Conservation (phyloP, 352 stramenopile genomes). For the Blastocystis sp. region DNA sequence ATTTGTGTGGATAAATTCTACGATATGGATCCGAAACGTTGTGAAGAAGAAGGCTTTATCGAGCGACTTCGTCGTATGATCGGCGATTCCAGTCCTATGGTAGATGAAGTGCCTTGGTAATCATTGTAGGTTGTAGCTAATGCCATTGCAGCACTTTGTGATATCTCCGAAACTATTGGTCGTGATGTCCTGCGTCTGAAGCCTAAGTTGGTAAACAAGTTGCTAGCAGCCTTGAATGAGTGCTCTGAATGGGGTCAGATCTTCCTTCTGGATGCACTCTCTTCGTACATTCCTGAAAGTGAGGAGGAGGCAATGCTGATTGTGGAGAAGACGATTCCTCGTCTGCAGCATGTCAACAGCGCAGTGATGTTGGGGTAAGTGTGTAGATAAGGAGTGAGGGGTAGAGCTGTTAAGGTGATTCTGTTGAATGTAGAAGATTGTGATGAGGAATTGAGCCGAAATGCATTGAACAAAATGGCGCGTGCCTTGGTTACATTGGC, state of each 20-base stretch:
- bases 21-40: constrained; percentile 92
- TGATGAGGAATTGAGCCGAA: constrained; percentile 68
- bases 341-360: constrained; percentile 93
- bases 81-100: constrained; percentile 50
- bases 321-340: constrained; percentile 91
- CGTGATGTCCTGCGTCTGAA: constrained; percentile 87
- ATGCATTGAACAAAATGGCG: constrained; percentile 78
- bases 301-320: constrained; percentile 91
- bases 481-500: constrained; percentile 92
- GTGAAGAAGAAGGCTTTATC: constrained; percentile 87
- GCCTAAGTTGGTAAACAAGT: constrained; percentile 73
- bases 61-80: constrained; percentile 67
- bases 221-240: constrained; percentile 94
- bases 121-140: constrained; percentile 90
- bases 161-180: constrained; percentile 90
- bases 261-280: constrained; percentile 89
- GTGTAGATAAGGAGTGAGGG: constrained; percentile 55
- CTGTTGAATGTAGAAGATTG: constrained; percentile 83
- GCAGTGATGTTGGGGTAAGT: constrained; percentile 84
- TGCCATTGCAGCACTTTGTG: constrained; percentile 86
- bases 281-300: constrained; percentile 82
- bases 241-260: constrained; percentile 99
- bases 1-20: constrained; percentile 99
- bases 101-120: constrained; percentile 69
- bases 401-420: constrained; percentile 86